Conservation (phyloP, 208 protist genomes). For the Phytomonas sp. region DNA sequence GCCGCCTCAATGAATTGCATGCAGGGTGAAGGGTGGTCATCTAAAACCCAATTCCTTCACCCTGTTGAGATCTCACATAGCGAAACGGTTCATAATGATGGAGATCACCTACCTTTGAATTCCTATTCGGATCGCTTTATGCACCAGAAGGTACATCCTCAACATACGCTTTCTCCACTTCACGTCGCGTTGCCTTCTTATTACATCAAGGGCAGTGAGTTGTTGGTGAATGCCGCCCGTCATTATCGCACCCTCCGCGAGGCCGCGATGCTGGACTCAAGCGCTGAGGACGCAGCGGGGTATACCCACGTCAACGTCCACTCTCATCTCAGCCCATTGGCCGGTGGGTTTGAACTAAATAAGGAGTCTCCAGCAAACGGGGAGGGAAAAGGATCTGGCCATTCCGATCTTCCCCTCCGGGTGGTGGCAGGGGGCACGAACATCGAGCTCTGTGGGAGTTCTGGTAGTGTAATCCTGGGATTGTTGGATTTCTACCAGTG, state of each 20-base stretch:
- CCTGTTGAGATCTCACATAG: neutral
- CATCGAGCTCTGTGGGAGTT: constrained; percentile 21
- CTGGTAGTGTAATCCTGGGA: constrained; percentile 38
- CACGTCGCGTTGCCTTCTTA: constrained; percentile 18
- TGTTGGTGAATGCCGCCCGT: constrained; percentile 46
- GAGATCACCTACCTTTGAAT: neutral
- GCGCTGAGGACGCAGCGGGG: constrained; percentile 22
- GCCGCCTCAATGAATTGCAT: neutral
- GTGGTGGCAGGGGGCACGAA: constrained; percentile 35
- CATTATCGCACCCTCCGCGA: constrained; percentile 62
- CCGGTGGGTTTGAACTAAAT: constrained; percentile 5
- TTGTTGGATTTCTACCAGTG: constrained; percentile 87
- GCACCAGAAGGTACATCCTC: neutral
- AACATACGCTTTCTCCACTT: neutral
- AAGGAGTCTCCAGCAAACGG: constrained; percentile 2
- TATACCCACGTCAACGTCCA: neutral
- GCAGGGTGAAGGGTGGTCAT: neutral
- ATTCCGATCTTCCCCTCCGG: neutral
- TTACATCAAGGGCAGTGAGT: constrained; percentile 27
- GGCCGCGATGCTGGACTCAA: constrained; percentile 35
- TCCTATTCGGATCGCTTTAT: neutral
- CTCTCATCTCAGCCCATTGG: neutral
- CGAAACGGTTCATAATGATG: neutral
- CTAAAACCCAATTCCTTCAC: neutral
- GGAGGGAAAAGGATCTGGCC: neutral